Percentiles rank a stretch among this genome's conserved stretches.
Conservation (phyloP, 345 rosid genomes). For the Alliaria petiolata region DNA sequence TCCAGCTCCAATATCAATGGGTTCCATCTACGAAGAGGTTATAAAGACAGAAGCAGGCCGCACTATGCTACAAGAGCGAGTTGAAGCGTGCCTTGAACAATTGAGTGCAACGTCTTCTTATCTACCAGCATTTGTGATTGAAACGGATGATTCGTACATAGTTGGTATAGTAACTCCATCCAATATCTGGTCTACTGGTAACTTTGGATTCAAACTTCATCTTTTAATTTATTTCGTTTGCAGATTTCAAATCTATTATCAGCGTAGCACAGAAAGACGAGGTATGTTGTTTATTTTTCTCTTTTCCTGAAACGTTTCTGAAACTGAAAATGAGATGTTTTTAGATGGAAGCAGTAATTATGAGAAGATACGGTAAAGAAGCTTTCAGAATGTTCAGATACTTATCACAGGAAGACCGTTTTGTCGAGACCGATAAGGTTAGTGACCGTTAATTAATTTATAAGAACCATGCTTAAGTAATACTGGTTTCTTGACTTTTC, state of each 20-base stretch:
- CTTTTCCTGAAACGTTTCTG: not conserved
- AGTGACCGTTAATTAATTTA: not conserved
- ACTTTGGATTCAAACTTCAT: not conserved
- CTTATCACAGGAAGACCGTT: constrained; percentile 43
- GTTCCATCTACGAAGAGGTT: constrained; percentile 76
- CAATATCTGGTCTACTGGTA: not conserved
- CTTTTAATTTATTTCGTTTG: constrained; percentile 2
- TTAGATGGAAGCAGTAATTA: constrained; percentile 70
- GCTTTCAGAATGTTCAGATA: constrained; percentile 75
- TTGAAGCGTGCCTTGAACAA: constrained; percentile 52
- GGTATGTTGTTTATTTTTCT: constrained; percentile 37
- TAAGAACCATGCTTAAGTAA: not conserved
- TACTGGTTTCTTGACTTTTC: not conserved
- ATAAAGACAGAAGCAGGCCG: constrained; percentile 75
- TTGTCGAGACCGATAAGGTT: constrained; percentile 83
- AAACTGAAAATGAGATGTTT: constrained; percentile 6
- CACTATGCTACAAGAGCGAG: constrained; percentile 65
- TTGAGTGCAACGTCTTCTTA: constrained; percentile 40
- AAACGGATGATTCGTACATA: constrained; percentile 41
- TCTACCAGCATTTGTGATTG: constrained; percentile 43
- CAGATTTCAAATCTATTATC: constrained; percentile 69
- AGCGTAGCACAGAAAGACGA: constrained; percentile 71
- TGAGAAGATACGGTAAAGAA: constrained; percentile 66
- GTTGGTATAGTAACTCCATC: constrained; percentile 44
- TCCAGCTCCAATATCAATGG: constrained; percentile 65